Base-by-base conservation (phyloP, 768 basidiomycete species). In the Pisolithus tinctorius region DNA sequence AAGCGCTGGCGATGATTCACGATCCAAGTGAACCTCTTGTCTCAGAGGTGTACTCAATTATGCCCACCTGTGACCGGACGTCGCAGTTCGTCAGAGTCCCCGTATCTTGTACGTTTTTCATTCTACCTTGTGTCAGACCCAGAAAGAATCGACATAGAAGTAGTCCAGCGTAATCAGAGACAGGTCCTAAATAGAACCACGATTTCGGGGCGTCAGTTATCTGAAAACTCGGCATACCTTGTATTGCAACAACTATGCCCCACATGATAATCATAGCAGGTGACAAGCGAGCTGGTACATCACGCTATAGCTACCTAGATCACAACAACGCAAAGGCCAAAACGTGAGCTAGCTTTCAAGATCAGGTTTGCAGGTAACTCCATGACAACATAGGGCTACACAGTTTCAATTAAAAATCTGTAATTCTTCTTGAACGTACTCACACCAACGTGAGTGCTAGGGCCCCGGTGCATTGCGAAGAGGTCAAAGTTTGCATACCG, bases 41-140 rank as follows among this genome's bases (percentile, higher is more conserved):
- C 20, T 20, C 20, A 20, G 20, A 2, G 20, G 20, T 20, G 20
- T 20, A 1, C 20, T 20, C 20, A 2, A 20, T 20, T 20, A 20
- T 20, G 20, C 20, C 11, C 34, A 34, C 34, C 34, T 34, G 34
- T 34, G 13, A 34, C 34, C 10, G 13, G 34, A 34, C 34, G 11
- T 34, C 11, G 34, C 13, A 34, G 34, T 38, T 14, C 42, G 23
- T 25, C 11, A 25, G 20, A 20, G 6, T 14, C 13, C 16, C 11
- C 9, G 8, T 11, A 14, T 14, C 34, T 6, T 37, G 41, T 3
- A 36, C 4, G 26, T 10, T 26, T 34, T 13, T 20, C 29, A 0
- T 34, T 46, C 70, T 75, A 59, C 82, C 86, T 69, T 87, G 84
- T 23, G 77, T 61, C 23, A 80, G 62, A 4, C 86, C 87, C 14